Percentiles rank a stretch among this genome's conserved stretches.
Conservation (phyloP, 129 eudicot genomes). For the Gnaphalium uliginosum region DNA sequence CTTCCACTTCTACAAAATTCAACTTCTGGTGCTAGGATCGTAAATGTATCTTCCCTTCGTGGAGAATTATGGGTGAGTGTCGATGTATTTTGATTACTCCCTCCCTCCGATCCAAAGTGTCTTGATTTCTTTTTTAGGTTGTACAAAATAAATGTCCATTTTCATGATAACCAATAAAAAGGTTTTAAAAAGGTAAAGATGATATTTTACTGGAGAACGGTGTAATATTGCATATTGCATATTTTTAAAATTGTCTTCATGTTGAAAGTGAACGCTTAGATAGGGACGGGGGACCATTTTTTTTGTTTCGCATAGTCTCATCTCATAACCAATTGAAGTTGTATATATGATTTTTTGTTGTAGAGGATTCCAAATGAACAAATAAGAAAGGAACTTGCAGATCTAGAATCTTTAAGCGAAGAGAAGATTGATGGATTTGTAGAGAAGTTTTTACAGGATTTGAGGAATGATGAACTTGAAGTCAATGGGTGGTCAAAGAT, state of each 20-base stretch:
- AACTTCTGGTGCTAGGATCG: constrained; percentile 64
- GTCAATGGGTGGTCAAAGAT: constrained; percentile 81
- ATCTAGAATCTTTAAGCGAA: constrained; percentile 60
- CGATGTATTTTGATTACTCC: neutral
- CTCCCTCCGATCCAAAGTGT: too few species aligned
- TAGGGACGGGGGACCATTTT: neutral
- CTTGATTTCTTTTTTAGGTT: too few species aligned
- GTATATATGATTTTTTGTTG: constrained; percentile 10
- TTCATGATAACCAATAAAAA: too few species aligned
- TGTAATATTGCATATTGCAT: too few species aligned
- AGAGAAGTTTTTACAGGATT: constrained; percentile 59
- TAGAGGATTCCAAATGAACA: constrained; percentile 76
- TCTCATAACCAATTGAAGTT: neutral
- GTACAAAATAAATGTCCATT: too few species aligned
- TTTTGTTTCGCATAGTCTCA: neutral
- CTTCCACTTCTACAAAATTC: constrained; percentile 74
- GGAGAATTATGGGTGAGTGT: constrained; percentile 60
- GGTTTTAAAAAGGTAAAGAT: too few species aligned
- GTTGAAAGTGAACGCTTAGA: too few species aligned
- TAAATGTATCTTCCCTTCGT: constrained; percentile 70
- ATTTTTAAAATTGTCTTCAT: too few species aligned
- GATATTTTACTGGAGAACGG: too few species aligned
- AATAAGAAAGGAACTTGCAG: constrained; percentile 59
- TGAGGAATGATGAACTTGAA: constrained; percentile 52
- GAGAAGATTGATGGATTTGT: constrained; percentile 63